These are phyloP conservation scores for Sanguinoderma infundibulare DNA, from an alignment of 1,284 basidiomycete genomes.

Conservation along the genomic window DNA sequence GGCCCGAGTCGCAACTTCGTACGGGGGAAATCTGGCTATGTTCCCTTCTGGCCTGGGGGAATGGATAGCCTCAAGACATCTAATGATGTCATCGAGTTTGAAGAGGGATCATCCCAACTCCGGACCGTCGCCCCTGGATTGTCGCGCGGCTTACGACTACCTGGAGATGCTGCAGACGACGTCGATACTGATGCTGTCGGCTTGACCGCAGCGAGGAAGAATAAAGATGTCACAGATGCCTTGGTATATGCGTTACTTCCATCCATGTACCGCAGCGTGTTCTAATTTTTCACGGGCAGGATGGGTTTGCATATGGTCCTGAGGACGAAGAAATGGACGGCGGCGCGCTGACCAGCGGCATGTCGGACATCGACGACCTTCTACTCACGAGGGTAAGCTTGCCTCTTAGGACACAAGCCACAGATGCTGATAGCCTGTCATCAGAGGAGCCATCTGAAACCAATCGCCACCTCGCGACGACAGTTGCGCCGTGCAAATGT, in stretches of 20 bases:
- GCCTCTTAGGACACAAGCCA: neutral
- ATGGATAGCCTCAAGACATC: conserved; percentile 61
- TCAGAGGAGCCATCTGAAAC: conserved; percentile 56
- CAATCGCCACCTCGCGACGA: conserved; percentile 45
- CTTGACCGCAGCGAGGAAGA: conserved; percentile 14
- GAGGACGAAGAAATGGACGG: conserved; percentile 5
- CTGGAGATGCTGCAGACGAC: conserved; percentile 56
- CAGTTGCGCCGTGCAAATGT: conserved; percentile 47
- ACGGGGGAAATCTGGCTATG: conserved; percentile 89
- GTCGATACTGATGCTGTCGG: conserved; percentile 40
- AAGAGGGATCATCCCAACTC: conserved; percentile 49
- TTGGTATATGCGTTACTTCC: conserved; percentile 1
- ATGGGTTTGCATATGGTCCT: neutral
- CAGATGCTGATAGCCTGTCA: neutral
- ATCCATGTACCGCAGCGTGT: neutral
- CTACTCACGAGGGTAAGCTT: conserved; percentile 76
- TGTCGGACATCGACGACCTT: conserved; percentile 77
- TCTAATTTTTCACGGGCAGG: neutral
- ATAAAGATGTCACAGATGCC: neutral
- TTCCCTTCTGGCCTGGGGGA: conserved; percentile 93
- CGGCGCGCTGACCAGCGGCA: conserved; percentile 26
- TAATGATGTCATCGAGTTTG: conserved; percentile 38
- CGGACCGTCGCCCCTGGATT: conserved; percentile 68
- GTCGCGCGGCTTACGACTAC: conserved; percentile 67
- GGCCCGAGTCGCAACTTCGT: conserved; percentile 84